A percentile compares a stretch with the other conserved stretches of the same genome.
These are phyloP conservation scores for Hymenoscyphus occultus DNA, from an alignment of 2,329 filamentous ascomycete genomes.

Conservation along the genomic window DNA sequence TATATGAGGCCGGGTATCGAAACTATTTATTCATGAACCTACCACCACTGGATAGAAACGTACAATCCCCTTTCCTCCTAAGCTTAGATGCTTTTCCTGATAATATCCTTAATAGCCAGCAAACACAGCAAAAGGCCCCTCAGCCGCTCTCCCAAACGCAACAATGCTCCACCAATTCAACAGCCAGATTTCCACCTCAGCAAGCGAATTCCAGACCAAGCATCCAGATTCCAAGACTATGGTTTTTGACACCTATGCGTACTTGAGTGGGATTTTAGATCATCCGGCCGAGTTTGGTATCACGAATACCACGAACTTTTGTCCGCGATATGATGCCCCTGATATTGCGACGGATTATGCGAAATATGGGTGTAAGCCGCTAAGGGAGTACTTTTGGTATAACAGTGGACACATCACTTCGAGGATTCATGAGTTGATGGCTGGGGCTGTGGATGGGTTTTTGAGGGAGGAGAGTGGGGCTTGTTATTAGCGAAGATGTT, in stretches of 20 bases:
- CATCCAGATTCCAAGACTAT: constrained; percentile 39
- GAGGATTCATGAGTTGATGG: constrained; percentile 41
- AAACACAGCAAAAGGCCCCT: constrained; percentile 32
- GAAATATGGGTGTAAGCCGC: constrained; percentile 44
- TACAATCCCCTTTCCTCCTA: constrained; percentile 2
- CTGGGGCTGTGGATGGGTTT: constrained; percentile 28
- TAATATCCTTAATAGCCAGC: constrained; percentile 14
- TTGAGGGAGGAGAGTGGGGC: constrained; percentile 15
- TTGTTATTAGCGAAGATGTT: background rate
- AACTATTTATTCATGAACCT: constrained; percentile 50
- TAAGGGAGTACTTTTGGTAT: constrained; percentile 48
- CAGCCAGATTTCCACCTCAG: constrained; percentile 33
- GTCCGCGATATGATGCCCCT: constrained; percentile 44
- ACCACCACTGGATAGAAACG: constrained; percentile 47
- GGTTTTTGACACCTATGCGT: constrained; percentile 45
- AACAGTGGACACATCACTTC: constrained; percentile 47
- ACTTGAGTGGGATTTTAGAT: constrained; percentile 44
- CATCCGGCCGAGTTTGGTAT: constrained; percentile 42
- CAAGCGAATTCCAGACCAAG: constrained; percentile 18
- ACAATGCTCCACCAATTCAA: constrained; percentile 48
- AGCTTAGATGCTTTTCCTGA: background rate
- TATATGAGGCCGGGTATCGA: constrained; percentile 44
- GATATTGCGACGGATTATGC: constrained; percentile 43
- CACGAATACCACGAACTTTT: constrained; percentile 46
- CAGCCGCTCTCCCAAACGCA: constrained; percentile 43